A percentile compares a stretch with the other conserved stretches of the same genome.
These are phyloP conservation scores for Tephrocybe sp. DNA, from an alignment of 768 basidiomycete genomes.

Conservation along the genomic window DNA sequence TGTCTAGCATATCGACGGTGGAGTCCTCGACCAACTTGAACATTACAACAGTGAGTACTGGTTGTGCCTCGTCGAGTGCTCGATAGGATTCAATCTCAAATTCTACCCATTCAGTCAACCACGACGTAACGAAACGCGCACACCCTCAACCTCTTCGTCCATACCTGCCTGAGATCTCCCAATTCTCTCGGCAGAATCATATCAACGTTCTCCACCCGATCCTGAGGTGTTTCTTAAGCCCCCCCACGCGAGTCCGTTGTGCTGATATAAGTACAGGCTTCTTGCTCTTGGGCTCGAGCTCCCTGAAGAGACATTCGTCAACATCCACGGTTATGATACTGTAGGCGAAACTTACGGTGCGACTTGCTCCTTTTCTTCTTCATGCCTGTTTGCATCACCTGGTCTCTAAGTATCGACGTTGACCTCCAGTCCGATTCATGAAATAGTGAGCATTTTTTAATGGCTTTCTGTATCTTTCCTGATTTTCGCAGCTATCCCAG, in stretches of 20 bases:
- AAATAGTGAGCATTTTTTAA: conserved; percentile 39
- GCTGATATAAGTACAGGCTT: conserved; percentile 18
- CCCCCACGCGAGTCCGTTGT: too few relatives aligned
- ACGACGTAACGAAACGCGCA: conserved; percentile 28
- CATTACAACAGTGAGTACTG: conserved; percentile 53
- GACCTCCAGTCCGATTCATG: conserved; percentile 39
- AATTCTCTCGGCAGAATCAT: conserved; percentile 36
- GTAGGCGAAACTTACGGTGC: conserved; percentile 37
- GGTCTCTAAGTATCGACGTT: background rate
- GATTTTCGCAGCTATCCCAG: conserved; percentile 36
- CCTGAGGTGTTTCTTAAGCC: conserved; percentile 26
- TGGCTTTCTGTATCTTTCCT: background rate
- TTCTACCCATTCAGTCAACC: conserved; percentile 27
- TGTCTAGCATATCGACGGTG: conserved; percentile 56
- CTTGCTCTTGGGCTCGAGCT: conserved; percentile 45
- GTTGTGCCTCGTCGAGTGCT: background rate
- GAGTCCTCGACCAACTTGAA: conserved; percentile 64
- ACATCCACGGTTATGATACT: conserved; percentile 36
- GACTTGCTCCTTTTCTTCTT: background rate
- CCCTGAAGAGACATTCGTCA: conserved; percentile 44
- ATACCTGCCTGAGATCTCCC: conserved; percentile 34
- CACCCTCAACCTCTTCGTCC: conserved; percentile 37
- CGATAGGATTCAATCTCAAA: background rate
- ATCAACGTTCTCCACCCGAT: conserved; percentile 35
- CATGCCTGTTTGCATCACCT: background rate